phyloP scores from a whole-genome alignment of 257 asterid species.

The Solanum paucissectum region DNA sequence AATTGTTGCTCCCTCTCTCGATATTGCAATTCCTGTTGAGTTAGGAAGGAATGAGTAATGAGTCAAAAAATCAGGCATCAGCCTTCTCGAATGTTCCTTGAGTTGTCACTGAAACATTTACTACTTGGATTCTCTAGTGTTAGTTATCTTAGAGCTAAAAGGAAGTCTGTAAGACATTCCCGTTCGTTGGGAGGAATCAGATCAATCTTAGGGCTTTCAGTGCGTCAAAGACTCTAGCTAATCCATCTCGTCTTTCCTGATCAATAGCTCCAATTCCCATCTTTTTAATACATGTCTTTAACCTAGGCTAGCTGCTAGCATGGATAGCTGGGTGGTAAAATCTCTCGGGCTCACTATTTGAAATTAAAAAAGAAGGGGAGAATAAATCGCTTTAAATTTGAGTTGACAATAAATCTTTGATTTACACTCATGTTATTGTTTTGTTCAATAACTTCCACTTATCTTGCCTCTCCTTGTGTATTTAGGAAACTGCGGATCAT shows the following conservation, averaged over 20 bases:
- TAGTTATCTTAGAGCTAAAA: not conserved
- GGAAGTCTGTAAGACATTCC: not conserved
- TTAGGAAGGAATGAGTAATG: not conserved
- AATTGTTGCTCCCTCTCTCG: not conserved
- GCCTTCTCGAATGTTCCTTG: not conserved
- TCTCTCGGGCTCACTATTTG: not conserved
- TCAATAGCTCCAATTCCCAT: not conserved
- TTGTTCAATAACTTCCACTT: not conserved
- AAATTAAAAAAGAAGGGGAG: not conserved
- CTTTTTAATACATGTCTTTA: not conserved
- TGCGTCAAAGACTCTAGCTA: not conserved
- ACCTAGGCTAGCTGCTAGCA: not conserved
- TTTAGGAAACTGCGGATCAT: slow-evolving; percentile 90
- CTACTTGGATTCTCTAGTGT: not conserved
- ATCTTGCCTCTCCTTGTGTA: slow-evolving; percentile 11
- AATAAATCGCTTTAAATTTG: not conserved
- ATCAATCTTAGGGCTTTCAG: not conserved
- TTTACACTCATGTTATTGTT: not conserved
- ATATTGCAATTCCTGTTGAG: not conserved
- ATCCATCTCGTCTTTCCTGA: not conserved
- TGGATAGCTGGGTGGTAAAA: not conserved
- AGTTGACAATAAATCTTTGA: not conserved
- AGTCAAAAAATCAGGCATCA: not conserved
- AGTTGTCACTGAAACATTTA: not conserved
- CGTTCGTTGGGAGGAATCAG: not conserved